Conservation (phyloP, 2,329 filamentous ascomycete species). For the Trichophyton equinum region DNA sequence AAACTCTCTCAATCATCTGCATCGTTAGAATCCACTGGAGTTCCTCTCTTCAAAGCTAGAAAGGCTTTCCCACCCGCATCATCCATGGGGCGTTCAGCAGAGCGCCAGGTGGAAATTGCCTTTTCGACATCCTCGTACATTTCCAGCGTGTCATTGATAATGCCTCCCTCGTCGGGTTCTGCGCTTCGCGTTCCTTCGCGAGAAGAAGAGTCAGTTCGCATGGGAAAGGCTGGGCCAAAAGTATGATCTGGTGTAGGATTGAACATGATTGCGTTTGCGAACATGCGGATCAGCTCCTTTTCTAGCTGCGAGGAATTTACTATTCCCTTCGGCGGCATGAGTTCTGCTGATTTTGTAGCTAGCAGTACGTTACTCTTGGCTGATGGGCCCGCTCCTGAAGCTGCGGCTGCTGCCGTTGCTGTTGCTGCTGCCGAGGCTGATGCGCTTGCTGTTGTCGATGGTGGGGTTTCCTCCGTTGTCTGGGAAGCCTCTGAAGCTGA, state of each 20-base stretch:
- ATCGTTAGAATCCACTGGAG: constrained; percentile 6
- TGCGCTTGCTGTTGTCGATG: constrained; percentile 30
- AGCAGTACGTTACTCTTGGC: constrained; percentile 32
- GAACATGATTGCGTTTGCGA: constrained; percentile 97
- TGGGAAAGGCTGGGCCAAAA: constrained; percentile 49
- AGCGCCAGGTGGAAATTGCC: constrained; percentile 61
- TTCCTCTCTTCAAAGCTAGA: constrained; percentile 21
- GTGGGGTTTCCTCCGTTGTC: constrained; percentile 40
- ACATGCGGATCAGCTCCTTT: constrained; percentile 89
- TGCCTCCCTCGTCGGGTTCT: constrained; percentile 61
- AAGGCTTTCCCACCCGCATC: constrained; percentile 23
- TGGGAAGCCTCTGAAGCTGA: constrained; percentile 44
- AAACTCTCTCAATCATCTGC: constrained; percentile 5
- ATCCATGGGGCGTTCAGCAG: constrained; percentile 46
- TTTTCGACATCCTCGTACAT: constrained; percentile 86
- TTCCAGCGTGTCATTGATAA: constrained; percentile 74
- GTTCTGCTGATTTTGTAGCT: constrained; percentile 52
- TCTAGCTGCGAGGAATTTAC: constrained; percentile 89
- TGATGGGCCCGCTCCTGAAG: constrained; percentile 18
- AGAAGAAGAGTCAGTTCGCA: constrained; percentile 32
- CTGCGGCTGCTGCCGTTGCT: too few species aligned
- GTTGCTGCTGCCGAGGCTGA: too few species aligned
- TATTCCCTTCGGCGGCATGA: constrained; percentile 76
- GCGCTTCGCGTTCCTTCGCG: constrained; percentile 41
- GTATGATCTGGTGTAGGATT: constrained; percentile 70